These are phyloP conservation scores for Ophiostoma piceae DNA, from an alignment of 2,329 filamentous ascomycete genomes.

Conservation along the genomic window DNA sequence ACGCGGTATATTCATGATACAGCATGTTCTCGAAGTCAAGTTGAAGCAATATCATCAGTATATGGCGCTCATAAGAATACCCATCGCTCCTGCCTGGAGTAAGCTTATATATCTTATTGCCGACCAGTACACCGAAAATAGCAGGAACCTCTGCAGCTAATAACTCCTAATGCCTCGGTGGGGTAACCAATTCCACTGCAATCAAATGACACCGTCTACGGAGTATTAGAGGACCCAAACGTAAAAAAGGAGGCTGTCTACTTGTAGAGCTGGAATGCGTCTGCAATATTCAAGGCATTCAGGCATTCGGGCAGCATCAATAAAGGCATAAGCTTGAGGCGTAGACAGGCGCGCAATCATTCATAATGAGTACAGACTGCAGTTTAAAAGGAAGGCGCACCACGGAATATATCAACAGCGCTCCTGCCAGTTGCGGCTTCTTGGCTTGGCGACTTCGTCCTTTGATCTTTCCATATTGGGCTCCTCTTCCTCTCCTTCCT, in stretches of 20 bases:
- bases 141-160: neutral
- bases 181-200: constrained; percentile 1
- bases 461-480: neutral
- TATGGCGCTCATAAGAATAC: too few species aligned
- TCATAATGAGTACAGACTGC: too few species aligned
- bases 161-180: neutral
- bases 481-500: neutral
- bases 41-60: neutral
- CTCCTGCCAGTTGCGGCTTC: neutral
- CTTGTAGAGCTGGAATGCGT: neutral
- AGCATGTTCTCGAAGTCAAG: too few species aligned
- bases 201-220: neutral
- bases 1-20: too few species aligned
- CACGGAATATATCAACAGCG: neutral
- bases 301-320: too few species aligned
- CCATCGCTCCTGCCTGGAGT: neutral
- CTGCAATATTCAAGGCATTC: neutral
- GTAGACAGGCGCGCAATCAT: too few species aligned
- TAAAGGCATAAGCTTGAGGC: too few species aligned
- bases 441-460: neutral
- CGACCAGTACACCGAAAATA: neutral
- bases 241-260: neutral
- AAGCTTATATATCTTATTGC: neutral
- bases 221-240: neutral
- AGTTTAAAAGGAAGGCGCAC: too few species aligned